Percentiles rank a stretch among this genome's conserved stretches.
Conservation (phyloP, 192 early-diverging fungal species). For the Bifiguratus adelaidae region DNA sequence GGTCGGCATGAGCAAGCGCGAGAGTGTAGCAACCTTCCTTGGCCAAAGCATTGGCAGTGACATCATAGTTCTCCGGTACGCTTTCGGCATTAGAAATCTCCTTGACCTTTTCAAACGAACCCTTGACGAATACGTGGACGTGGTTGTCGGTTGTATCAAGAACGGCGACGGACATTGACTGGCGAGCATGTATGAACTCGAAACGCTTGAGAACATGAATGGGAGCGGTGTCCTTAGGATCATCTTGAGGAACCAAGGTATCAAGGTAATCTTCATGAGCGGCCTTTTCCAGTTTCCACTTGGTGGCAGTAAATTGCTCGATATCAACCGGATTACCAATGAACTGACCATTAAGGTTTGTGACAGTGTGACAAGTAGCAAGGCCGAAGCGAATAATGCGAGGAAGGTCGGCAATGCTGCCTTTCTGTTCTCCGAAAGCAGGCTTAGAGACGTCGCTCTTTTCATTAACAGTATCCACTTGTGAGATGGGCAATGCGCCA, state of each 20-base stretch:
- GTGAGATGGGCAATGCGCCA: constrained; percentile 17
- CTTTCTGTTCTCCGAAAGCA: constrained; percentile 12
- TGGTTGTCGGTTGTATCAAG: constrained; percentile 35
- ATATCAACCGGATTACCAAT: constrained; percentile 60
- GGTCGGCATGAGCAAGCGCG: constrained; percentile 44
- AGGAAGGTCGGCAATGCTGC: constrained; percentile 4
- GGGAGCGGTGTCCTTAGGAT: constrained; percentile 3
- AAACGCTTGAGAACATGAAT: constrained; percentile 50
- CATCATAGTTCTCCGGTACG: constrained; percentile 47
- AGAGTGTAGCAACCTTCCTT: constrained; percentile 68
- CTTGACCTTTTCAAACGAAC: constrained; percentile 62
- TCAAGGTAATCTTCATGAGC: constrained; percentile 24
- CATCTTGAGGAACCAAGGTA: constrained; percentile 20
- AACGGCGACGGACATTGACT: constrained; percentile 59
- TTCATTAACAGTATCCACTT: constrained; percentile 4
- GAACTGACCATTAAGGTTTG: constrained; percentile 26
- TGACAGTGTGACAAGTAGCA: constrained; percentile 37
- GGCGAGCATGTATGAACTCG: constrained; percentile 58
- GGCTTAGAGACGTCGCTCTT: not conserved
- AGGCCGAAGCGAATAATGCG: constrained; percentile 19
- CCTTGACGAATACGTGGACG: constrained; percentile 54
- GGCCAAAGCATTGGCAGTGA: constrained; percentile 38
- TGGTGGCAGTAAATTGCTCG: constrained; percentile 52
- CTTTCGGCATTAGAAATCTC: constrained; percentile 33
- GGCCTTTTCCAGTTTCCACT: constrained; percentile 18